Evolutionary conservation across 2,329 filamentous ascomycete genomes (phyloP).

Genomic region (Colletotrichum sp.): DNA sequence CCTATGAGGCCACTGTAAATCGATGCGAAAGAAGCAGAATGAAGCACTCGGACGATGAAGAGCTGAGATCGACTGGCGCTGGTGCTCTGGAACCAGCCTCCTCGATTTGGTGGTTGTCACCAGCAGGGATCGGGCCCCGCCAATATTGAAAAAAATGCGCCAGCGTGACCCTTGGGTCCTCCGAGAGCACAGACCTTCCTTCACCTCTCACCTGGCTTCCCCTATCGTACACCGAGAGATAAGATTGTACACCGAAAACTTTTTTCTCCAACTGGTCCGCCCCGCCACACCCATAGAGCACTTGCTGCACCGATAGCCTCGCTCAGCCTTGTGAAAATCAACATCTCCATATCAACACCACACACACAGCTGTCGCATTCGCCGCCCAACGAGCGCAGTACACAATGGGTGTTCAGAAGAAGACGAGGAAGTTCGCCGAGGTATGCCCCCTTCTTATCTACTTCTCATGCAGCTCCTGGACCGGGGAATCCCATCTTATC

Average conservation of each 20-base stretch:
- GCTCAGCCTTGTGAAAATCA: slow-evolving; percentile 2
- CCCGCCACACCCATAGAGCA: slow-evolving; percentile 1
- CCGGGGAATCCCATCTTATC: slow-evolving; percentile 8
- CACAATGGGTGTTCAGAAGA: slow-evolving; percentile 85
- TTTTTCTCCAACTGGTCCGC: not conserved
- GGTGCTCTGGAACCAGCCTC: not conserved
- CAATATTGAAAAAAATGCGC: not conserved
- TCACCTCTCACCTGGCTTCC: not conserved
- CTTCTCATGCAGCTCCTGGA: not conserved
- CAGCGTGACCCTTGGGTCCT: not conserved
- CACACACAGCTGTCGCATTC: not conserved
- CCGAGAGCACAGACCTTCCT: not conserved
- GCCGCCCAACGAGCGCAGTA: not conserved
- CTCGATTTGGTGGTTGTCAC: not conserved
- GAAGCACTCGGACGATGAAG: not conserved
- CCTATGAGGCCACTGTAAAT: not conserved
- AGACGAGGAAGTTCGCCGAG: slow-evolving; percentile 87
- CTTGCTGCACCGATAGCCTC: slow-evolving; percentile 1
- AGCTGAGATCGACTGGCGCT: not conserved
- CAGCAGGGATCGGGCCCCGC: not conserved
- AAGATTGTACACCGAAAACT: slow-evolving; percentile 12
- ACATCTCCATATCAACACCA: not conserved
- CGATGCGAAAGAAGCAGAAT: not conserved
- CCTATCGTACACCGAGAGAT: not conserved
- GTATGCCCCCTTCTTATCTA: slow-evolving; percentile 40